Base-by-base conservation (phyloP, 2,329 filamentous ascomycete genomes). In the Ophiocordyceps polyrhachis-furcata region DNA sequence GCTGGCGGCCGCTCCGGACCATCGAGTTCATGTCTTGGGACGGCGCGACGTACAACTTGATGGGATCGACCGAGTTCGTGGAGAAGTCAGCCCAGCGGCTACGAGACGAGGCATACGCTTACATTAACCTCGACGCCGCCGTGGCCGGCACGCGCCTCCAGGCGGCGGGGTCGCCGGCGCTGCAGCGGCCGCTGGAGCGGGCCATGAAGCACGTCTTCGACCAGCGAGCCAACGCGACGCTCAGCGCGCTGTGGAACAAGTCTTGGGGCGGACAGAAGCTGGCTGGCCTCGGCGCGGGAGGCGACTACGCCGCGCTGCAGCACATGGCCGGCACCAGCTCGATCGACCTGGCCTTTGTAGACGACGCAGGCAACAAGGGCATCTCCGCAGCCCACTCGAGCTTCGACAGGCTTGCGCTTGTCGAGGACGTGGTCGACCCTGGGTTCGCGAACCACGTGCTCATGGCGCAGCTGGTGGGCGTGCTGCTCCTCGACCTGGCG, bases 1-100 rank as follows among this genome's bases (percentile, higher is more conserved):
- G 88, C 44, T 98, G 91, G 91, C 74, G 83, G 23, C 91, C 91
- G 1, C 69, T 93, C 15, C 81, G 91, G n/a, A 93, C 86, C 4
- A 93, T 98, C 50, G 83, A 93, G 59, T 96, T 98, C 60, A 87
- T 88, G 56, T 94, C 85, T 31, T 98, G 91, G 91, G 91, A 98
- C 59, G 91, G 76, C 4, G 81, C 81, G 52, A 86, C 89, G 61
- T 96, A 94, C 66, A 95, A 95, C 61, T 67, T 91, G 41, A 83
- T 94, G 47, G 91, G 91, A 9, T 93, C 86, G 12, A 96, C 91
- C 2, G 91, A 98, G 60, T 89, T 83, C 55, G 91, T 98, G 41
- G 91, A 98, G 63, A 81, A 83, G 42, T 80, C 89, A 52, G 68
- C 86, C 25, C 78, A 88, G 0, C 60, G 66, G 3, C 69, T 98